phyloP scores from a whole-genome alignment of 2,329 filamentous ascomycete genomes.

The Diaporthe batatas region DNA sequence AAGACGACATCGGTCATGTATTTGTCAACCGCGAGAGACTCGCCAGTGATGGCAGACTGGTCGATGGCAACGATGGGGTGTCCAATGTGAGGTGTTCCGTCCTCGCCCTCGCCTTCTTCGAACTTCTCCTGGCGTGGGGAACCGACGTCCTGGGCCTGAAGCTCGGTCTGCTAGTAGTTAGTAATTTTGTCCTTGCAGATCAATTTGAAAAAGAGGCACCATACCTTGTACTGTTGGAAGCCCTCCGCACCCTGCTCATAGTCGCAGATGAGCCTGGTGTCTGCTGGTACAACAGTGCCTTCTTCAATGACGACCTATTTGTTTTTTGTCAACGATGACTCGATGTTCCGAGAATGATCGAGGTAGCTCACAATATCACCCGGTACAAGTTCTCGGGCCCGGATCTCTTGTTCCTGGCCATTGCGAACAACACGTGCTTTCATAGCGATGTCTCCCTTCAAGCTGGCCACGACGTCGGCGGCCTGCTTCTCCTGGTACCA shows the following conservation, averaged over 20 bases:
- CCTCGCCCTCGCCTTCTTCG: constrained; percentile 64
- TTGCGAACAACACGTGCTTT: constrained; percentile 76
- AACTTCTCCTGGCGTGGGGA: constrained; percentile 70
- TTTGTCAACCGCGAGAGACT: constrained; percentile 83
- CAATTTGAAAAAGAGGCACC: background rate
- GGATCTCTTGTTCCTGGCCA: constrained; percentile 75
- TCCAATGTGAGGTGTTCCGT: constrained; percentile 69
- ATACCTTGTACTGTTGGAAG: constrained; percentile 42
- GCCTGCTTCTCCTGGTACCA: constrained; percentile 85
- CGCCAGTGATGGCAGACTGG: constrained; percentile 76
- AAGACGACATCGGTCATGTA: constrained; percentile 83
- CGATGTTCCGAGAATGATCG: too few relatives aligned
- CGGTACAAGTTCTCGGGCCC: constrained; percentile 77
- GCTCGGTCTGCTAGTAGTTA: constrained; percentile 48
- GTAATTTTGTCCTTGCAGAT: constrained; percentile 46
- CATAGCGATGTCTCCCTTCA: constrained; percentile 83
- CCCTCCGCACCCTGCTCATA: constrained; percentile 76
- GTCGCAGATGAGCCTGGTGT: constrained; percentile 78
- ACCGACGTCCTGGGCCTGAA: constrained; percentile 73
- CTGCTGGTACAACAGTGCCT: constrained; percentile 75
- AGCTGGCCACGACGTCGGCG: constrained; percentile 77
- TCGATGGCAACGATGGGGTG: constrained; percentile 72
- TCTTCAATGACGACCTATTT: constrained; percentile 71
- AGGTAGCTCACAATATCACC: constrained; percentile 70
- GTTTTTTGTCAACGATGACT: background rate